phyloP scores from a whole-genome alignment of 768 basidiomycete genomes.

The Daedaleopsis nitida region DNA sequence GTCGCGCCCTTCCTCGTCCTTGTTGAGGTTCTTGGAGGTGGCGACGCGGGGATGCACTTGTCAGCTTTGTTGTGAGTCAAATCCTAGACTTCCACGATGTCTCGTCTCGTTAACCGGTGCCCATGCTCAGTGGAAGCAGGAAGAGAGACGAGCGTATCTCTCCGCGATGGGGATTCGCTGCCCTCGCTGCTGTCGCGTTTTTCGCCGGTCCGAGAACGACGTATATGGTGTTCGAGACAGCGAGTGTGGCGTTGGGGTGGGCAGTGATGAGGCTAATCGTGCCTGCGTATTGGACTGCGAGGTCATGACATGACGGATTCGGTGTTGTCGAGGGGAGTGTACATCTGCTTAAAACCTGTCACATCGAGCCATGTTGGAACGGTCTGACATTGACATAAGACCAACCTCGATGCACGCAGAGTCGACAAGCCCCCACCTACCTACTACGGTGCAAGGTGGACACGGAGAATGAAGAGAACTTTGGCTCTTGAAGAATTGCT shows the following conservation, averaged over 20 bases:
- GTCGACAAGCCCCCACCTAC: background rate
- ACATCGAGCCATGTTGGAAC: too few species aligned
- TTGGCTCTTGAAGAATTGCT: too few species aligned
- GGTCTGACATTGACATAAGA: too few species aligned
- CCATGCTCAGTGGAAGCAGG: background rate
- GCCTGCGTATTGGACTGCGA: slow-evolving; percentile 24
- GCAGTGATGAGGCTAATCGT: slow-evolving; percentile 51
- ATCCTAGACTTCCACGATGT: background rate
- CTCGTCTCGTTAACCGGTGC: background rate
- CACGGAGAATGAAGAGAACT: too few species aligned
- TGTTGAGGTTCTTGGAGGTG: slow-evolving; percentile 55
- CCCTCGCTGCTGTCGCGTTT: slow-evolving; percentile 56
- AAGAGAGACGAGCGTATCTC: slow-evolving; percentile 31
- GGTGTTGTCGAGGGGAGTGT: background rate
- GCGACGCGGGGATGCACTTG: slow-evolving; percentile 44
- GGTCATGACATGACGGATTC: background rate
- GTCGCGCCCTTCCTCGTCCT: slow-evolving; percentile 65
- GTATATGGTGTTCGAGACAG: slow-evolving; percentile 66
- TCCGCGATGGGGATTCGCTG: slow-evolving; percentile 54
- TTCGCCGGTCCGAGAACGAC: slow-evolving; percentile 67
- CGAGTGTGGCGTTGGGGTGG: slow-evolving; percentile 48
- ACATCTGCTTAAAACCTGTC: too few species aligned
- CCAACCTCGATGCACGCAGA: too few species aligned
- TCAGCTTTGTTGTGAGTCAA: slow-evolving; percentile 35
- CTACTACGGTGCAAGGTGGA: background rate